Evolutionary conservation across 2,329 filamentous ascomycete genomes (phyloP).

Genomic region (Pseudocercospora fuligena): DNA sequence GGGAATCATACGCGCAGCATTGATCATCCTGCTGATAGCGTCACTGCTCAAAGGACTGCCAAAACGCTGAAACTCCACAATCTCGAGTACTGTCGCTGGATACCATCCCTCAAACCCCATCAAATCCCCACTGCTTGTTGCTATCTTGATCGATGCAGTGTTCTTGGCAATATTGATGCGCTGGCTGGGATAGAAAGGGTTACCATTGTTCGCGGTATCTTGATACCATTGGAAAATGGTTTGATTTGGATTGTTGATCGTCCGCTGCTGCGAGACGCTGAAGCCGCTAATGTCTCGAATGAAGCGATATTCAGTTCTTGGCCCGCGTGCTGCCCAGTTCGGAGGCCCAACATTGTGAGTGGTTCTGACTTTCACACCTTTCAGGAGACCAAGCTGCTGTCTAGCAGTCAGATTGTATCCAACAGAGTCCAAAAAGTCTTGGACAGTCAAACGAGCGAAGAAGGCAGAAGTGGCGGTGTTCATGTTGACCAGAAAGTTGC

Average conservation of each 20-base stretch:
- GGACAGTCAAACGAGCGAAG: not conserved
- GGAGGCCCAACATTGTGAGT: not conserved
- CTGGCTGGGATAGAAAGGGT: not conserved
- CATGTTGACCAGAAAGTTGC: not conserved
- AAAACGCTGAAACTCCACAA: not conserved
- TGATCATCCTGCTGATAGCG: not conserved
- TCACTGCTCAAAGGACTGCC: not conserved
- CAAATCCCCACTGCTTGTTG: not conserved
- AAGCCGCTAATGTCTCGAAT: not conserved
- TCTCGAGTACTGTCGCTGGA: not conserved
- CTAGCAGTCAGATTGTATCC: too few species aligned
- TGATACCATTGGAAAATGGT: not conserved
- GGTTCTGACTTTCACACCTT: not conserved
- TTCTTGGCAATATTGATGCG: too few species aligned
- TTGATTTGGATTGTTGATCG: not conserved
- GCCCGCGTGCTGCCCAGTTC: not conserved
- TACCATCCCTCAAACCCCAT: not conserved
- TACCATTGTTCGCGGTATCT: not conserved
- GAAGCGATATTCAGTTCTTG: not conserved
- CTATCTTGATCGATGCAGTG: not conserved
- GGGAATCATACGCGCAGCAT: not conserved
- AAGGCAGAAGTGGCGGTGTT: not conserved
- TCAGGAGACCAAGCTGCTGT: not conserved
- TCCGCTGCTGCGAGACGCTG: not conserved
- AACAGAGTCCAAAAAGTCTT: not conserved